Percentiles rank a stretch among this genome's conserved stretches.
Conservation (phyloP, 345 rosid species). For the Syzygium jambos region DNA sequence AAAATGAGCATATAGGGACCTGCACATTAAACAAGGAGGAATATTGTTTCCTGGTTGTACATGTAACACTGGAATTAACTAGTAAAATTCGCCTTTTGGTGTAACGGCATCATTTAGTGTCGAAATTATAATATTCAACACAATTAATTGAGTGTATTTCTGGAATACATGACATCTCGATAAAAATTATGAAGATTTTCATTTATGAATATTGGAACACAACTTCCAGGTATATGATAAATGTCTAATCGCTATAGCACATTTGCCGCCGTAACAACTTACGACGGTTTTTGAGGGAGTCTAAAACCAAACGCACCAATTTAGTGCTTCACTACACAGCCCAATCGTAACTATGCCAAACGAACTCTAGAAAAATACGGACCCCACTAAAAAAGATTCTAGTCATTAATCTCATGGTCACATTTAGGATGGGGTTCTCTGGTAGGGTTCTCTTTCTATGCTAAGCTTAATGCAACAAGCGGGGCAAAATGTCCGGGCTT, state of each 20-base stretch:
- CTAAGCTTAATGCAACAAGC: not conserved
- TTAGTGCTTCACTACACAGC: not conserved
- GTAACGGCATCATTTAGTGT: not conserved
- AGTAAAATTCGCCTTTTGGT: not conserved
- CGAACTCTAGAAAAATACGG: not conserved
- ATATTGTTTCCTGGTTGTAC: not conserved
- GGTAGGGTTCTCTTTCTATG: not conserved
- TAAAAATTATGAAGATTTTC: not conserved
- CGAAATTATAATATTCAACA: fast-evolving
- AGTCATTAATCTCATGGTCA: not conserved
- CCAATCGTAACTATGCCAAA: not conserved
- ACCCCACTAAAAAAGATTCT: not conserved
- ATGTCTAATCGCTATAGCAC: not conserved
- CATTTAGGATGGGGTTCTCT: not conserved
- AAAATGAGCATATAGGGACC: not conserved
- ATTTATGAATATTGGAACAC: not conserved
- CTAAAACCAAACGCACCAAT: not conserved
- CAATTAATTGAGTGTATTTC: fast-evolving
- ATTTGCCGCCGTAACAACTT: not conserved
- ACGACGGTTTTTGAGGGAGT: not conserved
- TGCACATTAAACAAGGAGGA: fast-evolving
- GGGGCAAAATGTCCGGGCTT: not conserved
- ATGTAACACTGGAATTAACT: not conserved
- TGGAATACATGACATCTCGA: not conserved
- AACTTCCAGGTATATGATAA: not conserved